A percentile compares a stretch with the other conserved stretches of the same genome.
Conservation (phyloP, 129 eudicot species). For the Deinandra increscens region DNA sequence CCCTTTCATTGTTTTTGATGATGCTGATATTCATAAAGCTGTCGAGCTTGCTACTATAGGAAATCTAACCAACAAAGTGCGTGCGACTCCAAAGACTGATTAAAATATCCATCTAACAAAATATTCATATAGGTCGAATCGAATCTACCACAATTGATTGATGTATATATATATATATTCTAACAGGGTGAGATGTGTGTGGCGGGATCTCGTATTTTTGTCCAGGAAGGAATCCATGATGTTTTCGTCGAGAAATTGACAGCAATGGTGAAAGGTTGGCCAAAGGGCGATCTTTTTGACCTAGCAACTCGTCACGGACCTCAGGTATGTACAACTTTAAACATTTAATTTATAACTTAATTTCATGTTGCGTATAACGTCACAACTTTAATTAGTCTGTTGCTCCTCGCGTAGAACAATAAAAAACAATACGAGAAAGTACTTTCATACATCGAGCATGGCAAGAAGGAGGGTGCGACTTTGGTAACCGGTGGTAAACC, state of each 20-base stretch:
- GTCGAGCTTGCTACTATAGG: conserved; percentile 50
- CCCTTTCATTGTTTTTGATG: conserved; percentile 69
- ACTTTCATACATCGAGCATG: conserved; percentile 57
- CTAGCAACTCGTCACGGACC: conserved; percentile 75
- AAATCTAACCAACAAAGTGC: conserved; percentile 51
- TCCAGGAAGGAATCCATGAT: conserved; percentile 80
- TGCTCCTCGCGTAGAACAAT: conserved; percentile 37
- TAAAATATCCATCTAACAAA: too few species aligned
- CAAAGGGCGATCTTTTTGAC: conserved; percentile 75
- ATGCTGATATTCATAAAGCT: conserved; percentile 68
- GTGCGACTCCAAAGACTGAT: too few species aligned
- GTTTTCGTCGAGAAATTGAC: conserved; percentile 38
- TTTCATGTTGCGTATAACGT: neutral
- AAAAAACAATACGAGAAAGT: conserved; percentile 54
- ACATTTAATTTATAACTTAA: neutral
- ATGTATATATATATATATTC: too few species aligned
- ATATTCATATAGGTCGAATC: too few species aligned
- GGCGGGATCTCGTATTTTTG: conserved; percentile 61
- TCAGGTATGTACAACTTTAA: conserved; percentile 36
- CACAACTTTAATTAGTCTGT: neutral
- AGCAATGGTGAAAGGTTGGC: conserved; percentile 51
- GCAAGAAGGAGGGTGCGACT: conserved; percentile 74
- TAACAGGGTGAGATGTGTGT: conserved; percentile 80
- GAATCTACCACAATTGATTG: too few species aligned
- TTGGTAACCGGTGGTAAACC: conserved; percentile 65